phyloP scores from a whole-genome alignment of 768 basidiomycete species.

The Cystobasidium ongulense region DNA sequence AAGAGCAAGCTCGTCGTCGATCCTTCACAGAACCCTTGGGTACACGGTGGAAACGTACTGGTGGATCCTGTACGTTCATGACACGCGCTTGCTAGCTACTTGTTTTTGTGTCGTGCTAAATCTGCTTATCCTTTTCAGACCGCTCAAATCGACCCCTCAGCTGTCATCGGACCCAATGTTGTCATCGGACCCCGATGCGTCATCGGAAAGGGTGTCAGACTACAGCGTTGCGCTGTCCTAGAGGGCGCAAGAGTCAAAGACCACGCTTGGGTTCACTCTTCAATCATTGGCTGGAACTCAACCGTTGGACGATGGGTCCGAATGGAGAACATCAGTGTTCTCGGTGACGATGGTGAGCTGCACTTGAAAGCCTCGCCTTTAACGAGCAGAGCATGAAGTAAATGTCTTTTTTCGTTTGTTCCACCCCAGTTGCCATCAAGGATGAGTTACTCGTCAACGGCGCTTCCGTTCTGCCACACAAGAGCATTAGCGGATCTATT shows the following conservation, averaged over 20 bases:
- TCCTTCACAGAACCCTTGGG: constrained; percentile 48
- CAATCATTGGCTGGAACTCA: constrained; percentile 48
- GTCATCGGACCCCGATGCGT: constrained; percentile 49
- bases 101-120: too few relatives aligned
- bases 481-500: constrained; percentile 39
- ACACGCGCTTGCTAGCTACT: neutral
- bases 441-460: constrained; percentile 50
- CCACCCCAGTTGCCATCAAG: constrained; percentile 46
- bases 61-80: constrained; percentile 45
- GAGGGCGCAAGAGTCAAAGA: constrained; percentile 49
- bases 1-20: constrained; percentile 46
- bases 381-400: too few relatives aligned
- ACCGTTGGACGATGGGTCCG: constrained; percentile 40
- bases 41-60: constrained; percentile 49
- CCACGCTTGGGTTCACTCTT: constrained; percentile 50
- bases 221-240: constrained; percentile 50
- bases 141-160: constrained; percentile 46
- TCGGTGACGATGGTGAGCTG: constrained; percentile 48
- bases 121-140: constrained; percentile 34
- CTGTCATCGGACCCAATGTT: constrained; percentile 50
- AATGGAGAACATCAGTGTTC: constrained; percentile 44
- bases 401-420: neutral
- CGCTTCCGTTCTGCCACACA: constrained; percentile 46
- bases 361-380: neutral
- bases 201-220: constrained; percentile 49